Conservation (phyloP, 768 basidiomycete genomes). For the Phaeotremella skinneri region DNA sequence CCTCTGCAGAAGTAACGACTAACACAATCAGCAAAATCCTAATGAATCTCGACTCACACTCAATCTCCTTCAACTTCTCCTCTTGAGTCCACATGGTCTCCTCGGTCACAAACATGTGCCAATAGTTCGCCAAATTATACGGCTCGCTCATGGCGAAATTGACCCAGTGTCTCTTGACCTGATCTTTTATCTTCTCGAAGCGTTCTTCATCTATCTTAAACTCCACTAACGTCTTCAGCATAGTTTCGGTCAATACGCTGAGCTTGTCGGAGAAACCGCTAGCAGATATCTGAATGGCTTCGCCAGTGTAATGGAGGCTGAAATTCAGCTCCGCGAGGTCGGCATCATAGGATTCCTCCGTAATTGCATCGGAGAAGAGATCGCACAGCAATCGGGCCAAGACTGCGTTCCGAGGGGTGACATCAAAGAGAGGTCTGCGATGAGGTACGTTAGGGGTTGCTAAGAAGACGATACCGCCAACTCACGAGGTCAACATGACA, state of each 20-base stretch:
- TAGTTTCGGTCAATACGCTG: constrained; percentile 65
- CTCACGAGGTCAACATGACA: constrained; percentile 55
- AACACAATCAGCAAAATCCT: constrained; percentile 11
- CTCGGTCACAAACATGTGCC: constrained; percentile 65
- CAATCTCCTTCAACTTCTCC: constrained; percentile 71
- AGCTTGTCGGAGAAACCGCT: constrained; percentile 91
- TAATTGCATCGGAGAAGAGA: constrained; percentile 80
- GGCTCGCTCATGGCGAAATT: constrained; percentile 87
- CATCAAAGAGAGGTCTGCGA: constrained; percentile 52
- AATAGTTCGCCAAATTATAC: constrained; percentile 74
- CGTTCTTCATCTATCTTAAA: constrained; percentile 68
- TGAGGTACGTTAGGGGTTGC: neutral
- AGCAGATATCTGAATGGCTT: constrained; percentile 67
- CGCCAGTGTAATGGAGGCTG: constrained; percentile 61
- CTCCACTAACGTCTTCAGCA: constrained; percentile 67
- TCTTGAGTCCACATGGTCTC: constrained; percentile 71
- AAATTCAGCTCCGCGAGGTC: constrained; percentile 85
- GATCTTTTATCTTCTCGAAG: constrained; percentile 77
- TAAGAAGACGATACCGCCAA: neutral
- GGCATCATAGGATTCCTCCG: constrained; percentile 89
- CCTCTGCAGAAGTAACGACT: constrained; percentile 72
- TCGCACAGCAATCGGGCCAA: constrained; percentile 81
- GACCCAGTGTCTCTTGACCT: constrained; percentile 73
- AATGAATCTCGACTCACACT: constrained; percentile 58
- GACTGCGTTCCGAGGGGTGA: constrained; percentile 66